Percentiles rank a stretch among this genome's conserved stretches.
phyloP scores from a whole-genome alignment of 805 yeast species.

The Yarrowia hollandica region DNA sequence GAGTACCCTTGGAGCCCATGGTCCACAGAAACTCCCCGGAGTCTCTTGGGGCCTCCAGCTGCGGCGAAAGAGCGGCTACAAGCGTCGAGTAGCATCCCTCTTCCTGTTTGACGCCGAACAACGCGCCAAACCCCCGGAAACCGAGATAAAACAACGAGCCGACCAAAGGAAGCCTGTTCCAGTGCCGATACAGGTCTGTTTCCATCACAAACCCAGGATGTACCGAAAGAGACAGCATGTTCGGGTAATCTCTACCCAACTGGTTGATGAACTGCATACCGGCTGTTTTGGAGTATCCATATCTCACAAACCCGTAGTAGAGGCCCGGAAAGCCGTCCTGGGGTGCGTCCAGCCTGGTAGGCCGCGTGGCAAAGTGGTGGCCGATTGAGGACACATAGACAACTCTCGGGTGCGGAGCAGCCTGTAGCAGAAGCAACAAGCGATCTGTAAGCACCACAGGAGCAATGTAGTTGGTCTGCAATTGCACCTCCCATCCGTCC shows the following conservation, averaged over 20 bases:
- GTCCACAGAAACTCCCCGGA: slow-evolving; percentile 71
- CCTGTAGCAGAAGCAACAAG: slow-evolving; percentile 53
- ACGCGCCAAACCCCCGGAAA: slow-evolving; percentile 65
- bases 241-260: slow-evolving; percentile 65
- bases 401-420: slow-evolving; percentile 47
- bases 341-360: slow-evolving; percentile 50
- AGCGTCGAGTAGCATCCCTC: slow-evolving; percentile 69
- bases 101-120: slow-evolving; percentile 71
- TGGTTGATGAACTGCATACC: slow-evolving; percentile 71
- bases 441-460: slow-evolving; percentile 68
- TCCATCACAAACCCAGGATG: slow-evolving; percentile 89
- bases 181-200: slow-evolving; percentile 70
- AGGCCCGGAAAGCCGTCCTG: slow-evolving; percentile 65
- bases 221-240: slow-evolving; percentile 61
- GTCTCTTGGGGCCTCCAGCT: slow-evolving; percentile 46
- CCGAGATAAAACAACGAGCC: slow-evolving; percentile 72
- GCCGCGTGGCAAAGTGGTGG: slow-evolving; percentile 54
- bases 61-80: slow-evolving; percentile 59
- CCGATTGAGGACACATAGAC: slow-evolving; percentile 66
- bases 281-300: slow-evolving; percentile 73
- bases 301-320: slow-evolving; percentile 73
- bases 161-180: slow-evolving; percentile 76
- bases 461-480: slow-evolving; percentile 75
- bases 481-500: slow-evolving; percentile 74
- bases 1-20: slow-evolving; percentile 55